These are phyloP conservation scores for Pilatotrama ljubarskyi DNA, from an alignment of 768 basidiomycete species.

Conservation along the genomic window DNA sequence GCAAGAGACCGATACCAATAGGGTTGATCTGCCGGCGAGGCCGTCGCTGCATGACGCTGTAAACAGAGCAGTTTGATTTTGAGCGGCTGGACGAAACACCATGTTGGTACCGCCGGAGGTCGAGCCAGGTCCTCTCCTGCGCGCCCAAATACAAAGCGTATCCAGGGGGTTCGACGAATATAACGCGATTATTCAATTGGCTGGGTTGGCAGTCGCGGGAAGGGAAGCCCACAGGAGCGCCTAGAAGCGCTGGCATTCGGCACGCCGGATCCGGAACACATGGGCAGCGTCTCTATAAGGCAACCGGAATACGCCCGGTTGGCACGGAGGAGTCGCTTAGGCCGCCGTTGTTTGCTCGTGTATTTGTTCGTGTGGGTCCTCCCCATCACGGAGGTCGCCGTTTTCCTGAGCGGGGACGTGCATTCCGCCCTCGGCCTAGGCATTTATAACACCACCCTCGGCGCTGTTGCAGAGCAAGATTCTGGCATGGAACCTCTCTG, in stretches of 20 bases:
- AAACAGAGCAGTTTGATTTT: neutral
- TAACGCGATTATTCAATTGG: too few relatives aligned
- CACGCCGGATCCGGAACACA: too few relatives aligned
- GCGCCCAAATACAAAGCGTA: neutral
- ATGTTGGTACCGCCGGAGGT: neutral
- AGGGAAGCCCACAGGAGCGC: too few relatives aligned
- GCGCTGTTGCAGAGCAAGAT: neutral
- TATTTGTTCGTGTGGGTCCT: slow-evolving; percentile 15
- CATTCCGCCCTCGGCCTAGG: neutral
- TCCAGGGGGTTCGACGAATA: too few relatives aligned
- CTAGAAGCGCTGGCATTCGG: neutral
- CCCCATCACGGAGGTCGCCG: neutral
- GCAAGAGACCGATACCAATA: too few relatives aligned
- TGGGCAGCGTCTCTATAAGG: too few relatives aligned
- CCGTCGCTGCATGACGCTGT: neutral
- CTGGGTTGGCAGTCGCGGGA: too few relatives aligned
- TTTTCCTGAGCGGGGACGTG: neutral
- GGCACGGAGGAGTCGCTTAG: neutral
- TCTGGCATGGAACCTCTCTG: neutral
- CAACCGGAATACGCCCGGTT: neutral
- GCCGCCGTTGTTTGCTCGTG: slow-evolving; percentile 5
- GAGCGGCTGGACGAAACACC: neutral
- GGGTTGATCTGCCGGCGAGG: too few relatives aligned
- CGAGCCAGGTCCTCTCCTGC: neutral
- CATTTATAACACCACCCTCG: neutral